phyloP scores from a whole-genome alignment of 495 filamentous ascomycete species.

The Monascus purpureus region DNA sequence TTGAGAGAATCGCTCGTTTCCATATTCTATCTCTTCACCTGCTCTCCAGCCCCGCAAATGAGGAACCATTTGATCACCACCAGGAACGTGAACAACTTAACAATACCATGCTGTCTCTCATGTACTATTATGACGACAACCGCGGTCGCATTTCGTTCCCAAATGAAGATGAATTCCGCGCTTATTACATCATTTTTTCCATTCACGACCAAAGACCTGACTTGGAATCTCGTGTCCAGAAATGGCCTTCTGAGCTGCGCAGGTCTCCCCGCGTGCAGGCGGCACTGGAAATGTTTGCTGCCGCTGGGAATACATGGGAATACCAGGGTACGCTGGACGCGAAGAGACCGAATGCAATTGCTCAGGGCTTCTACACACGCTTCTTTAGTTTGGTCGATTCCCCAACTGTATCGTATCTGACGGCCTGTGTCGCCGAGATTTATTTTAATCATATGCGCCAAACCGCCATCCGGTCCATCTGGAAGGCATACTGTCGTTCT shows the following conservation, averaged over 20 bases:
- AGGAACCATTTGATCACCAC: slow-evolving; percentile 67
- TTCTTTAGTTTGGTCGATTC: slow-evolving; percentile 68
- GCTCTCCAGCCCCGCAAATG: slow-evolving; percentile 48
- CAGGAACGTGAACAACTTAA: slow-evolving; percentile 91
- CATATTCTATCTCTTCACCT: slow-evolving; percentile 82
- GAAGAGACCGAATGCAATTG: slow-evolving; percentile 36
- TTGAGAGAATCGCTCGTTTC: slow-evolving; percentile 82
- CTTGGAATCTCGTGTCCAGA: slow-evolving; percentile 59
- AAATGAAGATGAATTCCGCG: slow-evolving; percentile 83
- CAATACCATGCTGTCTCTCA: slow-evolving; percentile 73
- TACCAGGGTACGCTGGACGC: slow-evolving; percentile 50
- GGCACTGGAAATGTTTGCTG: slow-evolving; percentile 56
- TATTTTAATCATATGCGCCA: slow-evolving; percentile 75
- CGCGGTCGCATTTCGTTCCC: slow-evolving; percentile 33
- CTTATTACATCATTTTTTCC: slow-evolving; percentile 79
- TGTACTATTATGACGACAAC: slow-evolving; percentile 78
- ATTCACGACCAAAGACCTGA: slow-evolving; percentile 55
- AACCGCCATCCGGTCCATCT: slow-evolving; percentile 58
- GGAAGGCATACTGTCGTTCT: slow-evolving; percentile 37
- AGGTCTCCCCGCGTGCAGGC: slow-evolving; percentile 43
- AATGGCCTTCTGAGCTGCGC: slow-evolving; percentile 47
- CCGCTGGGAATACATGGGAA: slow-evolving; percentile 50
- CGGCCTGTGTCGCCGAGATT: slow-evolving; percentile 87
- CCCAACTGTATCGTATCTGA: slow-evolving; percentile 64
- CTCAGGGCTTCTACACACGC: slow-evolving; percentile 49